Evolutionary conservation across 169 alveolate species (phyloP).

Genomic region (Eimeria praecox): DNA sequence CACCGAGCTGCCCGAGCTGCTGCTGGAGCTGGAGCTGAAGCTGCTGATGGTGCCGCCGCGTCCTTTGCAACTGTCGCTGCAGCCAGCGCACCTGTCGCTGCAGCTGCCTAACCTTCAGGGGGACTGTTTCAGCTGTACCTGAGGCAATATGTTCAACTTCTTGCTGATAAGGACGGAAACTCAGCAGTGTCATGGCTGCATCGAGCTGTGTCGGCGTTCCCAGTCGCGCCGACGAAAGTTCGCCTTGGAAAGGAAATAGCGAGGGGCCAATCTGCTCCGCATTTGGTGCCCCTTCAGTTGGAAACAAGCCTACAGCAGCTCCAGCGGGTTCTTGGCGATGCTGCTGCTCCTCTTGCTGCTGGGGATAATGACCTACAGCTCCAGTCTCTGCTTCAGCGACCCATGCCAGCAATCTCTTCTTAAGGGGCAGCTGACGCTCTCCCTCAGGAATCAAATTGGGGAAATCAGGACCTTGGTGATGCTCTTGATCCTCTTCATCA

Average conservation of each 20-base stretch:
- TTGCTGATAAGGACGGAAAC: background rate
- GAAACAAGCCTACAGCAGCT: background rate
- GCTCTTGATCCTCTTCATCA: background rate
- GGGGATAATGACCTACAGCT: background rate
- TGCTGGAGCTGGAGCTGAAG: too few relatives aligned
- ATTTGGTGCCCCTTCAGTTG: background rate
- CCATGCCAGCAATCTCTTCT: background rate
- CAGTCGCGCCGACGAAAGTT: background rate
- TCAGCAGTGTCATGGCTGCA: background rate
- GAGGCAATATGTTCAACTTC: background rate
- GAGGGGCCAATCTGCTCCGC: too few relatives aligned
- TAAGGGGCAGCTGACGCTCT: background rate
- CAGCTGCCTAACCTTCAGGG: background rate
- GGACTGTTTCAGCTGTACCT: background rate
- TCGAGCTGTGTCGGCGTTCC: background rate
- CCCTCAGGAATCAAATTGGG: background rate
- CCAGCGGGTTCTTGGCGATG: background rate
- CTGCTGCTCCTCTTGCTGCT: slow-evolving; percentile 5
- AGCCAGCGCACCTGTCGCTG: background rate
- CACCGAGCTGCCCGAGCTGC: too few relatives aligned
- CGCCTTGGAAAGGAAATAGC: too few relatives aligned
- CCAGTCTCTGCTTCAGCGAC: background rate
- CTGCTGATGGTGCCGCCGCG: too few relatives aligned
- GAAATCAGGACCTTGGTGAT: background rate
- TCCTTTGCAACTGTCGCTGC: slow-evolving; percentile 34